phyloP scores from a whole-genome alignment of 768 basidiomycete species.

The Tephrocybe sp. region DNA sequence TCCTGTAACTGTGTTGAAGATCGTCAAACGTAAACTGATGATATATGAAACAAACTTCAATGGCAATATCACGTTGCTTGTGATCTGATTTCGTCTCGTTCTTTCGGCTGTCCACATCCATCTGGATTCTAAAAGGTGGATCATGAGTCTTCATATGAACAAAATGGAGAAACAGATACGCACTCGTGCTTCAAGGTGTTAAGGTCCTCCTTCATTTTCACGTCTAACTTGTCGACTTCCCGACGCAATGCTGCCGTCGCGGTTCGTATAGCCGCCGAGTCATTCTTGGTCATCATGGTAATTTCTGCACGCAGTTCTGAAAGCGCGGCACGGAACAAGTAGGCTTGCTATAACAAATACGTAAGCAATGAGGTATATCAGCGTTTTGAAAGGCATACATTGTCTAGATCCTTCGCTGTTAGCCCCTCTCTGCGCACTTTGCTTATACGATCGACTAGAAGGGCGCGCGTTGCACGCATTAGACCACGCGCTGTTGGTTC shows the following conservation, averaged over 20 bases:
- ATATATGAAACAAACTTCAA: conserved; percentile 56
- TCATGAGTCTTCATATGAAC: conserved; percentile 1
- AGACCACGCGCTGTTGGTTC: conserved; percentile 72
- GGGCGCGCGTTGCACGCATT: conserved; percentile 81
- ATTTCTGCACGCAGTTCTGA: conserved; percentile 89
- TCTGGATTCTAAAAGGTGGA: conserved; percentile 73
- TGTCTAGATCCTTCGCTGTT: conserved; percentile 77
- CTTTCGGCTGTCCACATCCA: conserved; percentile 94
- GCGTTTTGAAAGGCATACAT: conserved; percentile 47
- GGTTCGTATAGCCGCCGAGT: conserved; percentile 79
- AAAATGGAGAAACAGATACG: conserved; percentile 28
- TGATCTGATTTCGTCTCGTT: conserved; percentile 84
- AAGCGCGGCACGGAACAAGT: conserved; percentile 90
- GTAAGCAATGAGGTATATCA: neutral
- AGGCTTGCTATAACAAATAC: conserved; percentile 71
- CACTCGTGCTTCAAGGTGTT: conserved; percentile 91
- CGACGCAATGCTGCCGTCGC: conserved; percentile 74
- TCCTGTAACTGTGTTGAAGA: conserved; percentile 44
- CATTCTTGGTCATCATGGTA: conserved; percentile 79
- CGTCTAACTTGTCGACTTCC: conserved; percentile 82
- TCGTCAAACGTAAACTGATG: neutral
- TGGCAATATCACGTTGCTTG: conserved; percentile 80
- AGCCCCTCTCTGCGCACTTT: conserved; percentile 72
- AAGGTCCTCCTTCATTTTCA: conserved; percentile 94
- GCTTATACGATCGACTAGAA: conserved; percentile 75